These are phyloP conservation scores for Claviceps paspali DNA, from an alignment of 2,329 filamentous ascomycete genomes.

Conservation along the genomic window DNA sequence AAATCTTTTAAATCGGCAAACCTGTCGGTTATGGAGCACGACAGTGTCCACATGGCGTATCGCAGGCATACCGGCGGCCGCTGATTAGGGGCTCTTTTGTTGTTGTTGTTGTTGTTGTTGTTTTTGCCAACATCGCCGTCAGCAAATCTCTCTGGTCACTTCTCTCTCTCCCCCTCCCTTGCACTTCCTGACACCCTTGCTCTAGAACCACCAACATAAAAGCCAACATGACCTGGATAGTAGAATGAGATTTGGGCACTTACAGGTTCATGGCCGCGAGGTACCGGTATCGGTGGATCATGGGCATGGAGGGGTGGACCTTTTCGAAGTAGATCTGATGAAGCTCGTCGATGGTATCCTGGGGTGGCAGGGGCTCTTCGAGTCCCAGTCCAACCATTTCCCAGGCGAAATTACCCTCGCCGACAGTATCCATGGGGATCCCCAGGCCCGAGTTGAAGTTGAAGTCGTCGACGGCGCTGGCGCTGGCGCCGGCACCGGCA, in stretches of 20 bases:
- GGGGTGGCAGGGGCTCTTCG: conserved; percentile 42
- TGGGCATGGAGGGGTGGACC: conserved; percentile 68
- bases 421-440: conserved; percentile 33
- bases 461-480: conserved; percentile 37
- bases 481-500: conserved; percentile 34
- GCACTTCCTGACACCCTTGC: too few relatives aligned
- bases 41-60: conserved; percentile 92
- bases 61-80: conserved; percentile 76
- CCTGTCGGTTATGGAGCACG: conserved; percentile 73
- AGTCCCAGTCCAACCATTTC: conserved; percentile 52
- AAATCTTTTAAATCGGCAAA: conserved; percentile 66
- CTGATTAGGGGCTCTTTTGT: conserved; percentile 59
- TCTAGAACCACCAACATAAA: too few relatives aligned
- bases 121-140: too few relatives aligned
- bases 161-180: too few relatives aligned
- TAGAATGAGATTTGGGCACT: too few relatives aligned
- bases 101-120: too few relatives aligned
- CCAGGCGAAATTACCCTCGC: conserved; percentile 55
- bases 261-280: conserved; percentile 74
- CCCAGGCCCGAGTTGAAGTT: conserved; percentile 35
- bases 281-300: conserved; percentile 82
- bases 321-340: conserved; percentile 84
- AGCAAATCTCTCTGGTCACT: too few relatives aligned
- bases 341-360: conserved; percentile 65
- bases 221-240: too few relatives aligned